phyloP scores from a whole-genome alignment of 129 eudicot species.

The Flaveria ramosissima region DNA sequence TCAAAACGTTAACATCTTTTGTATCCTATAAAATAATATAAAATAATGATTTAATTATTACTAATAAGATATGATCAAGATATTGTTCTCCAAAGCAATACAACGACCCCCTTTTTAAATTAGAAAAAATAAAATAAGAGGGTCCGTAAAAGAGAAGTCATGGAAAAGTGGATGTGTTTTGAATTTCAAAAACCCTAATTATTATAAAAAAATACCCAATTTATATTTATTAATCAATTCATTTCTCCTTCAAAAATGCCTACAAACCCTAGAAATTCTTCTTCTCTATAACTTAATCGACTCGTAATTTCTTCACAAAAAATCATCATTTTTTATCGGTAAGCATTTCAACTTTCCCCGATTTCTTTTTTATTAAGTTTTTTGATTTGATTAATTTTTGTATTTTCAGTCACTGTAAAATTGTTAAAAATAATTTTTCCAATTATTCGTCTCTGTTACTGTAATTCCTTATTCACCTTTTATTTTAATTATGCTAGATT shows the following conservation, averaged over 20 bases:
- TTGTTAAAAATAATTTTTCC: conserved; percentile 13
- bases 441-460: conserved; percentile 25
- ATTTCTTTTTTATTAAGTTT: conserved; percentile 15
- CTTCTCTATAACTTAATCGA: conserved; percentile 32
- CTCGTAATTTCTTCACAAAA: conserved; percentile 29
- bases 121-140: conserved; percentile 7
- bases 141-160: conserved; percentile 43
- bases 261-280: conserved; percentile 53
- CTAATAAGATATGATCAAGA: conserved; percentile 37
- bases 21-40: background rate
- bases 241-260: conserved; percentile 43
- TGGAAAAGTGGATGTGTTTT: conserved; percentile 40
- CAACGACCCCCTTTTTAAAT: conserved; percentile 30
- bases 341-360: conserved; percentile 40
- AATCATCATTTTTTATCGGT: conserved; percentile 42
- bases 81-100: conserved; percentile 38
- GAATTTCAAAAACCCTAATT: conserved; percentile 37
- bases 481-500: conserved; percentile 23
- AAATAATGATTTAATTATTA: conserved; percentile 14
- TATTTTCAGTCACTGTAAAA: conserved; percentile 35
- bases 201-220: conserved; percentile 36
- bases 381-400: conserved; percentile 8
- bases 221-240: conserved; percentile 30
- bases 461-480: conserved; percentile 21
- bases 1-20: background rate